Base-by-base conservation (phyloP, 805 yeast genomes). In the Maudiozyma saulgeensis region DNA sequence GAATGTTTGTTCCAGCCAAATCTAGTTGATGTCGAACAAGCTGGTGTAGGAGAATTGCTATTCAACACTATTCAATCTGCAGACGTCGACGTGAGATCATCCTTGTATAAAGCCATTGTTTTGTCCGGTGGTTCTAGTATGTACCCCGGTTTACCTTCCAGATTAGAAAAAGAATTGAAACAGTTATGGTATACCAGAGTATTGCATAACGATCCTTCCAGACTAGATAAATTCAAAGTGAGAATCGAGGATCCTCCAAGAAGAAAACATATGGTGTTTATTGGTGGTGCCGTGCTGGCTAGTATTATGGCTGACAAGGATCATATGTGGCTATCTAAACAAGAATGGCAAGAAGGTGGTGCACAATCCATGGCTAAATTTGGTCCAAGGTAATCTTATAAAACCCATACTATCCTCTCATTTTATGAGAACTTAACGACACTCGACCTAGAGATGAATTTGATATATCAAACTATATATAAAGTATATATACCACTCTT, bases 211-310 rank as follows among this genome's bases (percentile, higher is more conserved):
- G 96, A 93, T 69, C 82, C 97, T 26, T 63, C 88, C 16, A 78
- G 98, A 63, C 75, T 93, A 56, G 86, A 80, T 53, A 90, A 90
- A 69, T 91, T 93, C 71, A 93, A 93, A 70, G 96, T 93, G 40
- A 81, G 91, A 70, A 93, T 93, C 61, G 98, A 93, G 68, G 98
- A 93, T 68, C 98, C 99, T 41, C 99, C 99, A 57, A 81, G 98
- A 75, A 88, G 99, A 76, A 85, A 90, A 67, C 96, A 93, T 69
- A 91, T 93, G 97, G 99, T 93, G 35, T 93, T 93, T 70, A 82
- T 91, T 57, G 99, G 99, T 59, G 99, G 99, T 60, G 98, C 98
- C 4, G 98, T 93, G 19, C 76, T 93, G 64, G 98, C 99, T 34
- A 88, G 86, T 64, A 91, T 93, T 58, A 93, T 93, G 98, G 95